A percentile compares a stretch with the other conserved stretches of the same genome.
Conservation (phyloP, 2,329 filamentous ascomycete genomes). For the Epichloe festucae region DNA sequence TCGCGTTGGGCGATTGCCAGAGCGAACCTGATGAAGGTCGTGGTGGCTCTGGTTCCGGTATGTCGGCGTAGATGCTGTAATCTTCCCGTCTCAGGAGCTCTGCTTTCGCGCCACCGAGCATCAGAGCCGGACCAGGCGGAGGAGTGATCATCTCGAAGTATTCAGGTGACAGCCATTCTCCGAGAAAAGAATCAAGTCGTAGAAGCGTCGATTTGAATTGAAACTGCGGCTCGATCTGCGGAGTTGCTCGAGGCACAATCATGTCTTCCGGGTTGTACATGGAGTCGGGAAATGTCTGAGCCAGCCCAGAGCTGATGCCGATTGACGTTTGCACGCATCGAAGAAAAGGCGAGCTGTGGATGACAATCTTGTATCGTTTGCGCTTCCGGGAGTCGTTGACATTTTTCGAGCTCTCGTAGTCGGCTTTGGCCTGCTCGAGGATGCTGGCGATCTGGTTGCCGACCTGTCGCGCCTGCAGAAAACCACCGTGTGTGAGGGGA, state of each 20-base stretch:
- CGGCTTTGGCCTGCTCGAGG: slow-evolving; percentile 37
- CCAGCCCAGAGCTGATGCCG: slow-evolving; percentile 74
- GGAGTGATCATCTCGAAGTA: slow-evolving; percentile 91
- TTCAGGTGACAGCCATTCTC: slow-evolving; percentile 87
- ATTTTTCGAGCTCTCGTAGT: slow-evolving; percentile 22
- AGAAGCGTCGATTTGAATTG: slow-evolving; percentile 47
- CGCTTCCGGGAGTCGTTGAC: slow-evolving; percentile 23
- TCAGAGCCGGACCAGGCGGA: slow-evolving; percentile 71
- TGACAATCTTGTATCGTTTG: slow-evolving; percentile 61
- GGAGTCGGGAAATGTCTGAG: slow-evolving; percentile 34
- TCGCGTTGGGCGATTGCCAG: slow-evolving; percentile 20
- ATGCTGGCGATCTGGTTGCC: slow-evolving; percentile 75
- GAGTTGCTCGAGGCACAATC: slow-evolving; percentile 19
- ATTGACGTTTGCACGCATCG: slow-evolving; percentile 88
- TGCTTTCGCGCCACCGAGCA: slow-evolving; percentile 81
- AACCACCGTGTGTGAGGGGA: slow-evolving; percentile 83
- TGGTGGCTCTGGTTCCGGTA: slow-evolving; percentile 11
- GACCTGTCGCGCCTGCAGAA: slow-evolving; percentile 72
- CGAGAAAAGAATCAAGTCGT: slow-evolving; percentile 81
- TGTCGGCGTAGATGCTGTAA: slow-evolving; percentile 33
- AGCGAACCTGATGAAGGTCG: slow-evolving; percentile 15
- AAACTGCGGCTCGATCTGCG: slow-evolving; percentile 11
- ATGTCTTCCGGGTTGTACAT: slow-evolving; percentile 20
- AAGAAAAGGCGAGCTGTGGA: slow-evolving; percentile 89
- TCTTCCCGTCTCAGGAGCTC: slow-evolving; percentile 70